Conservation (phyloP, 176 grass and related monocot species). For the Oryza glaberrima region DNA sequence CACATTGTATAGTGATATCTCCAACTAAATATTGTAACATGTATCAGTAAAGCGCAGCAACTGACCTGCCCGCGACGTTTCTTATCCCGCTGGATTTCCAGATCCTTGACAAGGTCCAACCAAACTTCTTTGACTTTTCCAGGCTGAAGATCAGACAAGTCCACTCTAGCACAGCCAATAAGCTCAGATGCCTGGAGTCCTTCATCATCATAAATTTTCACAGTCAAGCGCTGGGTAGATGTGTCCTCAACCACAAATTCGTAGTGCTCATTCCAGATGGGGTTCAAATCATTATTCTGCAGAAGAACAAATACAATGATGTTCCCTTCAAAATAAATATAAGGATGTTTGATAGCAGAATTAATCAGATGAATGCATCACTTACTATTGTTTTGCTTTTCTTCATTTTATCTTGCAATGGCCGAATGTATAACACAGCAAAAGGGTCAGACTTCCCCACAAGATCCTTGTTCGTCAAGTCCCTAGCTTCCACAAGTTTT, state of each 20-base stretch:
- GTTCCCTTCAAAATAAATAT: background rate
- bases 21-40: background rate
- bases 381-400: conserved; percentile 98
- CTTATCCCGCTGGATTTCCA: conserved; percentile 79
- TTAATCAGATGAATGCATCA: conserved; percentile 39
- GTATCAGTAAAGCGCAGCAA: conserved; percentile 3
- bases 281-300: conserved; percentile 98
- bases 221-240: conserved; percentile 83
- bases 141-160: conserved; percentile 66
- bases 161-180: conserved; percentile 83
- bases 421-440: conserved; percentile 76
- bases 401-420: conserved; percentile 82
- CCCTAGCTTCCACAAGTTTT: conserved; percentile 95
- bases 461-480: conserved; percentile 89
- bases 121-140: conserved; percentile 95
- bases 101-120: conserved; percentile 93
- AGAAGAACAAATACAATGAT: conserved; percentile 47
- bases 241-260: conserved; percentile 94
- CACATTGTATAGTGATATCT: background rate
- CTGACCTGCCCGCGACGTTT: conserved; percentile 90
- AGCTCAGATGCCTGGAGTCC: conserved; percentile 80
- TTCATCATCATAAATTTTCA: conserved; percentile 95
- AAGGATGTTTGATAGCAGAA: background rate
- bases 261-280: conserved; percentile 96
- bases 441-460: conserved; percentile 97